Conservation (phyloP, 2,329 filamentous ascomycete genomes). For the Sclerotinia minor region DNA sequence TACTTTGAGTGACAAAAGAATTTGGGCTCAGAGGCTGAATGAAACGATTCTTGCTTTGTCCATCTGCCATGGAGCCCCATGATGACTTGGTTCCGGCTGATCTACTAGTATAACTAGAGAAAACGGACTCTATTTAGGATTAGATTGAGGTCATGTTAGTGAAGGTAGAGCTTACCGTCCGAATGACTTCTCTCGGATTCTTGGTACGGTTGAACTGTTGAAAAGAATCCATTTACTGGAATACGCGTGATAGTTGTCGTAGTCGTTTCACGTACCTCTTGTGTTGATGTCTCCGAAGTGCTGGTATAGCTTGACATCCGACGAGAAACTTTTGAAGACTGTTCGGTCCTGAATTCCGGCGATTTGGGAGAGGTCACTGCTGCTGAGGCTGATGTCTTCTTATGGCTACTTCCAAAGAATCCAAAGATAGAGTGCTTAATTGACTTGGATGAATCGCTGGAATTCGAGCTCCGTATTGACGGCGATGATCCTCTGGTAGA, state of each 20-base stretch:
- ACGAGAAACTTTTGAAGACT: conserved; percentile 26
- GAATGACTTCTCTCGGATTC: conserved; percentile 29
- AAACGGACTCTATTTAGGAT: conserved; percentile 46
- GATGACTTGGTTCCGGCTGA: conserved; percentile 42
- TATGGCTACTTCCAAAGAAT: conserved; percentile 42
- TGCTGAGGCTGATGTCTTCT: conserved; percentile 9
- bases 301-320: conserved; percentile 31
- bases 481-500: conserved; percentile 20
- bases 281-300: conserved; percentile 27
- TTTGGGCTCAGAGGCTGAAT: conserved; percentile 47
- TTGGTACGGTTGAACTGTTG: conserved; percentile 24
- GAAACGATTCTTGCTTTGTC: conserved; percentile 32
- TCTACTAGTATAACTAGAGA: conserved; percentile 49
- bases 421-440: conserved; percentile 30
- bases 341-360: conserved; percentile 19
- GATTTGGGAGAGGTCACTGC: conserved; percentile 20
- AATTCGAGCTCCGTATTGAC: conserved; percentile 30
- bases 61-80: conserved; percentile 41
- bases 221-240: conserved; percentile 26
- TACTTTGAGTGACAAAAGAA: conserved; percentile 48
- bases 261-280: conserved; percentile 24
- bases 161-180: conserved; percentile 30
- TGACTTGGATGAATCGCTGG: conserved; percentile 28
- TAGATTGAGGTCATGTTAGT: conserved; percentile 22
- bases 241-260: conserved; percentile 25